Evolutionary conservation across 2,329 filamentous ascomycete species (phyloP).

Genomic region (Phaeophleospora eucalypticola): DNA sequence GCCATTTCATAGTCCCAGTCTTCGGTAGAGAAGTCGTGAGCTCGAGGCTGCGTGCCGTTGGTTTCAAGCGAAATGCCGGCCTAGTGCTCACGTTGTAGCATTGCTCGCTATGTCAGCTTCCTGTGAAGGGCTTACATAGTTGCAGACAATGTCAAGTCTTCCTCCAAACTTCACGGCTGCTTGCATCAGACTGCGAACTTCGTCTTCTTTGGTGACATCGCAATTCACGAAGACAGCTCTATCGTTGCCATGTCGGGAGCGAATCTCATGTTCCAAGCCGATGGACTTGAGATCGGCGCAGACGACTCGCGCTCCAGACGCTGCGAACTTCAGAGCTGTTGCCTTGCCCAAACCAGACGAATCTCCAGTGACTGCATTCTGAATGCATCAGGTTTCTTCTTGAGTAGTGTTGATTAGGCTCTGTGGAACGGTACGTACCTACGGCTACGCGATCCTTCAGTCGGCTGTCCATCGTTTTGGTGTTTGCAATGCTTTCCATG

Average conservation of each 20-base stretch:
- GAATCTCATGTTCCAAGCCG: conserved; percentile 21
- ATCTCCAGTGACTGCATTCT: conserved; percentile 22
- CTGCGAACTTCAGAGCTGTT: conserved; percentile 26
- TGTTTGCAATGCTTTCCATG: too few species aligned
- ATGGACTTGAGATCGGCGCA: conserved; percentile 24
- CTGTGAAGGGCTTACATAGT: conserved; percentile 16
- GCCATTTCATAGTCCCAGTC: background rate
- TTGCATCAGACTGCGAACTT: conserved; percentile 22
- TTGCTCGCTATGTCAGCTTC: too few species aligned
- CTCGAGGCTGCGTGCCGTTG: background rate
- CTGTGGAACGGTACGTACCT: conserved; percentile 9
- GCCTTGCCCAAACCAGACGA: conserved; percentile 27
- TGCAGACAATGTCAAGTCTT: conserved; percentile 26
- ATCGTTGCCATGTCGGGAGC: conserved; percentile 18
- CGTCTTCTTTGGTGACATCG: conserved; percentile 24
- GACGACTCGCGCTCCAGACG: conserved; percentile 24
- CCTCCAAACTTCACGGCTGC: conserved; percentile 25
- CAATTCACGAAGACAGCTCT: conserved; percentile 22
- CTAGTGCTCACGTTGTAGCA: background rate
- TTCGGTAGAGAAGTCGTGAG: background rate
- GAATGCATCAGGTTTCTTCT: background rate
- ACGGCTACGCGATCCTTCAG: conserved; percentile 26
- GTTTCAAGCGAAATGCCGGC: background rate
- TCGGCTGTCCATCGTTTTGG: conserved; percentile 7
- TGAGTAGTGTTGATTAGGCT: background rate